Conservation (phyloP, 805 yeast species). For the Suhomyces sp. region DNA sequence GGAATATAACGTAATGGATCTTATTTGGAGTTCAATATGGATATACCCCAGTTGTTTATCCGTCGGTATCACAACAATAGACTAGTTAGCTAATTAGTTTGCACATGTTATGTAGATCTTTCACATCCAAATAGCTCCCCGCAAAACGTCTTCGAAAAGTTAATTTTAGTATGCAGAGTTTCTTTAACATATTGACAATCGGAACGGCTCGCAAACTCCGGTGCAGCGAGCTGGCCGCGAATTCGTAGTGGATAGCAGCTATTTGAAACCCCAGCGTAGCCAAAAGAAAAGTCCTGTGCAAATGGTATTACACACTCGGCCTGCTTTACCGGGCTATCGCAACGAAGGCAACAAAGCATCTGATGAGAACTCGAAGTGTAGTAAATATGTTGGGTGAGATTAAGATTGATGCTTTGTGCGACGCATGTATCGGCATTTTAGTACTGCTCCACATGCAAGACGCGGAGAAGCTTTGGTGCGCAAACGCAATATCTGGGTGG, state of each 20-base stretch:
- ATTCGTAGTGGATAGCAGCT: not conserved
- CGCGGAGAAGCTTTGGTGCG: not conserved
- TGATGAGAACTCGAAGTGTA: not conserved
- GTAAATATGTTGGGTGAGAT: not conserved
- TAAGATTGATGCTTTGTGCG: not conserved
- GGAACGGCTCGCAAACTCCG: not conserved
- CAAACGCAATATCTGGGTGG: not conserved
- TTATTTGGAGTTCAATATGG: not conserved
- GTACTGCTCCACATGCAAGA: not conserved
- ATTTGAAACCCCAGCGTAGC: not conserved
- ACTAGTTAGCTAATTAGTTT: not conserved
- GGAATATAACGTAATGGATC: not conserved
- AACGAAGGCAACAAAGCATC: not conserved
- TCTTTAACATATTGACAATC: not conserved
- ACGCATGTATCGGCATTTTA: not conserved
- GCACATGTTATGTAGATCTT: not conserved
- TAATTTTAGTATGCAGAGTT: not conserved
- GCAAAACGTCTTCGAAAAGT: not conserved
- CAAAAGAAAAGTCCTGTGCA: not conserved
- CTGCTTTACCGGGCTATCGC: not conserved
- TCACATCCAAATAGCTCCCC: not conserved
- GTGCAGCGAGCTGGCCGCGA: not conserved
- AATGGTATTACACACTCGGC: not conserved
- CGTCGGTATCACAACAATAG: not conserved
- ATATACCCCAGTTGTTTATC: not conserved